Base-by-base conservation (phyloP, 768 basidiomycete genomes). In the Pulveroboletus sp. region DNA sequence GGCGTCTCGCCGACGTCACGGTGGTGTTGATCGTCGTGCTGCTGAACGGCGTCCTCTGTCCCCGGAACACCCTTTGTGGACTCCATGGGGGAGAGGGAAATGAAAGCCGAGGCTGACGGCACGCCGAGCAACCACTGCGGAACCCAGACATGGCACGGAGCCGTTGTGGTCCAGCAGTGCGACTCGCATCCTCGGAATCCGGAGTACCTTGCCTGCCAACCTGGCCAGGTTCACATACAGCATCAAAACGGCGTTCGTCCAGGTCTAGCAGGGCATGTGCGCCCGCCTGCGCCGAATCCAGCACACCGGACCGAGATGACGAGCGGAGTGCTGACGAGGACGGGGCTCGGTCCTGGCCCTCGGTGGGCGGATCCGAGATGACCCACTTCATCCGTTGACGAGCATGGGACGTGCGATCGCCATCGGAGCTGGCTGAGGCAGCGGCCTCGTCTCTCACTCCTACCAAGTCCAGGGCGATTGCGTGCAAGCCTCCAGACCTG, bases 61-160 rank as follows among this genome's bases (percentile, higher is more conserved):
- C 49, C 8, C 43, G 21, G 17, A 39, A 28, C 6, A n/a, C 8
- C 27, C 36, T 43, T 13, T 11, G 44, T 39, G 53, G 55, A 28
- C 39, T 61, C 18, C 49, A 37, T n/a, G 54, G 60, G 15, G 48
- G 6, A 14, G 53, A 58, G 36, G 50, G 33, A 36, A 39, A 36
- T 9, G 56, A 56, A 17, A 49, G 14, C 28, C 61, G 64, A 40
- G 46, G 51, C 17, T 59, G 62, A 43, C 56, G 59, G 54, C 64
- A 66, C 10, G 64, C 62, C 6, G 53, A 44, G 50, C 64, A 65
- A 40, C 64, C 64, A 52, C 59, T 66, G 6, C 64, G 64, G 56
- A 66, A 65, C 49, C 45, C 57, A 21, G 50, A 47, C 26, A 37
- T 35, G 10, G 55, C 52, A 33, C 50, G 50, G 17, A 31, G 40